Evolutionary conservation across 2,329 filamentous ascomycete genomes (phyloP).

Genomic region (Calonectria leucothoes): DNA sequence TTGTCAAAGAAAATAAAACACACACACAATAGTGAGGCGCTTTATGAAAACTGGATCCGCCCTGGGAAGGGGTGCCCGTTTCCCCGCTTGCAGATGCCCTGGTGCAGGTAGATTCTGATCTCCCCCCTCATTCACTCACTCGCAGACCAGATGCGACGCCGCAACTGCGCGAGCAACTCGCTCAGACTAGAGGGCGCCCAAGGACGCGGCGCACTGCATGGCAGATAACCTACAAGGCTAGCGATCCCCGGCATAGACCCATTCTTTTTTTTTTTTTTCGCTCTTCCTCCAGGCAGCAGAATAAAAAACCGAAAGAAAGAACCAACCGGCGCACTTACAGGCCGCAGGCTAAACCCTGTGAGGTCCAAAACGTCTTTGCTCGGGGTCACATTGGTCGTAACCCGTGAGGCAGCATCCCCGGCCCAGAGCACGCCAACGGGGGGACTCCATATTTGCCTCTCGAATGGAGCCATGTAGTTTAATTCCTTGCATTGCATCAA

Average conservation of each 20-base stretch:
- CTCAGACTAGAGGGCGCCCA: not conserved
- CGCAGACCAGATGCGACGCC: not conserved
- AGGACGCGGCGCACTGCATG: not conserved
- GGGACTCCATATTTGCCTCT: not conserved
- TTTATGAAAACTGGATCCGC: not conserved
- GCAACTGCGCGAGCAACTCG: not conserved
- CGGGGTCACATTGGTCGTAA: not conserved
- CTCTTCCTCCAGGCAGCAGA: conserved; percentile 31
- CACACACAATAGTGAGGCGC: not conserved
- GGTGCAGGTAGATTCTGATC: not conserved
- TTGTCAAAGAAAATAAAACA: not conserved
- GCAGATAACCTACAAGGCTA: conserved; percentile 4
- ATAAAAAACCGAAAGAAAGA: conserved; percentile 9
- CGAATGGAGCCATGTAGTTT: conserved; percentile 2
- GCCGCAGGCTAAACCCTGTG: not conserved
- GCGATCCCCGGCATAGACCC: not conserved
- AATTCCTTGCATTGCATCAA: conserved; percentile 8
- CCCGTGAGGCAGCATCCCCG: not conserved
- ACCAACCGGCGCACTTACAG: not conserved
- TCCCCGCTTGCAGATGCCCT: not conserved
- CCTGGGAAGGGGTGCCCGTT: not conserved
- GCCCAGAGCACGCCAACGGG: not conserved
- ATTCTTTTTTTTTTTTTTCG: conserved; percentile 9
- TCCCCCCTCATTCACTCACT: not conserved
- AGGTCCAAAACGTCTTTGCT: not conserved